Conservation (phyloP, 768 basidiomycete genomes). For the Dentipellis sp. region DNA sequence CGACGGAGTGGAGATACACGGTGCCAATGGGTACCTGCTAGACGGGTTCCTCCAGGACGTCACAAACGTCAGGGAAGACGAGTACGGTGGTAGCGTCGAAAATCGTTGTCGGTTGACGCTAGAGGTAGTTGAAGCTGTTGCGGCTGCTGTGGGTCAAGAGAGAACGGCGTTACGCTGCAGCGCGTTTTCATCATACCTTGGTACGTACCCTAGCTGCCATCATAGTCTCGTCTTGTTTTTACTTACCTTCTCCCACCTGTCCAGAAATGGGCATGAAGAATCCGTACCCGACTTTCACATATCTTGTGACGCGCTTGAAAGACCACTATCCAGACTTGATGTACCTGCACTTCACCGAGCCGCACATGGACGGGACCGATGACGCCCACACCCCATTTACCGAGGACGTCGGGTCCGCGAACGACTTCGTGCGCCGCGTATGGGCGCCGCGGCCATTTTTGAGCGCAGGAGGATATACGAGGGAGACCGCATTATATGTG, state of each 20-base stretch:
- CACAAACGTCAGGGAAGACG: constrained; percentile 29
- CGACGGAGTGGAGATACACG: constrained; percentile 21
- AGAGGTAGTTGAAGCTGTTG: constrained; percentile 27
- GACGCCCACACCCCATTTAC: not conserved
- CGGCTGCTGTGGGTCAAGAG: constrained; percentile 25
- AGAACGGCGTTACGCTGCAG: constrained; percentile 25
- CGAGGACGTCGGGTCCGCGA: not conserved
- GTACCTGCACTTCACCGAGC: constrained; percentile 28
- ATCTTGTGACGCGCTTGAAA: constrained; percentile 17
- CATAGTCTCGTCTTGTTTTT: not conserved
- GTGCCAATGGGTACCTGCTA: constrained; percentile 22
- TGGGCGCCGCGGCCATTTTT: constrained; percentile 11
- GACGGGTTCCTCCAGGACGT: constrained; percentile 34
- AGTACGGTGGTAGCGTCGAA: constrained; percentile 36
- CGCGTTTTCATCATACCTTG: constrained; percentile 11
- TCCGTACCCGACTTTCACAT: constrained; percentile 17
- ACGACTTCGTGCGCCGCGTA: constrained; percentile 14
- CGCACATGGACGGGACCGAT: not conserved
- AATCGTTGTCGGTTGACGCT: constrained; percentile 31
- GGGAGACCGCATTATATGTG: no score
- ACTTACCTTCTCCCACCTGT: not conserved
- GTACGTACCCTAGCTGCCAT: not conserved
- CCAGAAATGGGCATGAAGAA: constrained; percentile 15
- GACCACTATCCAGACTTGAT: constrained; percentile 22
- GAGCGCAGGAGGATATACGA: constrained; percentile 11